phyloP scores from a whole-genome alignment of 345 rosid species.

The Trapa bicornis region DNA sequence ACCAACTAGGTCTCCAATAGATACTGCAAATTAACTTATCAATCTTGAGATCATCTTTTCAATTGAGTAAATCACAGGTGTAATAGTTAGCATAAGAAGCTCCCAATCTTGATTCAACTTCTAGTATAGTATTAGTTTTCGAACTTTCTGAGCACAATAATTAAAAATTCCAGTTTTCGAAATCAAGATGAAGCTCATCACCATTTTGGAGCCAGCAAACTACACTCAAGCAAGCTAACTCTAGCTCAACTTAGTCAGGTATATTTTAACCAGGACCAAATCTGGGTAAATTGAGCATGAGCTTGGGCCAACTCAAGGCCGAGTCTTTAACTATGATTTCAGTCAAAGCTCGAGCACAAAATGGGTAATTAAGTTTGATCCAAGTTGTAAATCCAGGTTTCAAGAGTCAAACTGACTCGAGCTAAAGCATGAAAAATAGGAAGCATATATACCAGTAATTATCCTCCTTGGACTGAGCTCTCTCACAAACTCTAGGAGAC shows the following conservation, averaged over 20 bases:
- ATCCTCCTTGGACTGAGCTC: conserved; percentile 78
- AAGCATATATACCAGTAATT: conserved; percentile 57
- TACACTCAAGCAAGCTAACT: neutral
- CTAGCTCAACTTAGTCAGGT: neutral
- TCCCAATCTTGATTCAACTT: neutral
- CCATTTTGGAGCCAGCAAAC: neutral
- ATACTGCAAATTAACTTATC: neutral
- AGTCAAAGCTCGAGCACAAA: neutral
- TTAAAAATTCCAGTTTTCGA: neutral
- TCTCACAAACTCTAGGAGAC: conserved; percentile 73
- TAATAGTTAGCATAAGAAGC: neutral
- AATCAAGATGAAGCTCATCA: neutral
- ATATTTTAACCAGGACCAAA: neutral
- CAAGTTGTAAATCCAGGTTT: neutral
- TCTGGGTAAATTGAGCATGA: neutral
- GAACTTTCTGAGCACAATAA: neutral
- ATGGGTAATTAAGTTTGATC: neutral
- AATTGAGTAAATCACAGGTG: neutral
- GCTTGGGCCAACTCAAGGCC: neutral
- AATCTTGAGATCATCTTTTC: neutral
- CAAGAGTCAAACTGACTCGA: neutral
- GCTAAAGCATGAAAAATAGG: neutral
- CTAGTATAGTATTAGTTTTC: neutral
- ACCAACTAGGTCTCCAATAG: neutral
- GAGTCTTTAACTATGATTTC: neutral